A percentile compares a stretch with the other conserved stretches of the same genome.
Conservation (phyloP, 164 flowering plant genomes). For the Magnolia kwangsiensis region DNA sequence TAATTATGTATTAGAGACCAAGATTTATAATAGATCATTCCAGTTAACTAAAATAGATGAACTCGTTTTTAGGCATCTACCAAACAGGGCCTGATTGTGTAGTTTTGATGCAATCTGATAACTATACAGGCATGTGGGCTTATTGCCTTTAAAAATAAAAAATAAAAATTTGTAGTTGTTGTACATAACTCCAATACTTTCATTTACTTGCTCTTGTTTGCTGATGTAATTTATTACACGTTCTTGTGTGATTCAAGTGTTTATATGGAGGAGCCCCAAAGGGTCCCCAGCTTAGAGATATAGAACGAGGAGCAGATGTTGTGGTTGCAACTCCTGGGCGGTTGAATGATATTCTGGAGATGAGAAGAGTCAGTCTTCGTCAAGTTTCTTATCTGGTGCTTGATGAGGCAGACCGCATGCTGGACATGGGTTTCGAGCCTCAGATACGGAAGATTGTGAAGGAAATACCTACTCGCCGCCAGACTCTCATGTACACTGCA, state of each 20-base stretch:
- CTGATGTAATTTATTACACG: neutral
- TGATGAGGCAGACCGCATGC: constrained; percentile 97
- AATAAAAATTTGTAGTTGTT: too few relatives aligned
- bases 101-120: too few relatives aligned
- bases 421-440: constrained; percentile 99
- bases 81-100: too few relatives aligned
- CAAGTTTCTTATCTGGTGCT: constrained; percentile 83
- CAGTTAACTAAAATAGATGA: too few relatives aligned
- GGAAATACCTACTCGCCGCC: constrained; percentile 74
- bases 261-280: constrained; percentile 92
- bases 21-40: too few relatives aligned
- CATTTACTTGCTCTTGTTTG: neutral
- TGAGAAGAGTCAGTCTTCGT: constrained; percentile 64
- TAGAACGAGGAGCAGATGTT: constrained; percentile 72
- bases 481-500: constrained; percentile 94
- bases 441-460: constrained; percentile 88
- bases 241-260: constrained; percentile 37
- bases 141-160: too few relatives aligned
- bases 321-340: constrained; percentile 98
- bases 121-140: too few relatives aligned
- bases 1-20: too few relatives aligned
- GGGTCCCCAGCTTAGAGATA: constrained; percentile 74
- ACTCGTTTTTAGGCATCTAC: too few relatives aligned
- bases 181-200: too few relatives aligned
- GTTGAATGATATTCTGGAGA: constrained; percentile 82